Evolutionary conservation across 345 rosid species (phyloP), one percentile per base, ranked within the genome.

Genomic region (Populus deltoides): DNA sequence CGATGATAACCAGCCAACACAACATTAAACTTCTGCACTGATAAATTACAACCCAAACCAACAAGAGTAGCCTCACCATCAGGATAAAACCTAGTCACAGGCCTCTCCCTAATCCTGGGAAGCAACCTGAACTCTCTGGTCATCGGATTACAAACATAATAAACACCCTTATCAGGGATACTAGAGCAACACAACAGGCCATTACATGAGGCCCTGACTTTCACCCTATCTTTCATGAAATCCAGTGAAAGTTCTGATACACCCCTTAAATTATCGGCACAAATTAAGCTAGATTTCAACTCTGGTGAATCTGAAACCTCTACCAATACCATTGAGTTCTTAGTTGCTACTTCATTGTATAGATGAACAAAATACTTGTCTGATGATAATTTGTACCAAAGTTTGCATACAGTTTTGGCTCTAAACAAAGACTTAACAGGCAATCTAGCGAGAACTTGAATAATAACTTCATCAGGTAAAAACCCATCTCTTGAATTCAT

Each of bases 181-280:
- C 95, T 90, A n/a, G 98, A 90, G 83, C 98, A 95, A 76, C 97
- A 92, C 84, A 95, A 79, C 73, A 92, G 84, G 70, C 99, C 99
- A 77, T 93, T 92, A 85, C 96, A 90, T 0, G 95, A 95, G 16
- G 89, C 94, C 81, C 98, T 92, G 47, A 95, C 86, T 70, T 84
- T 89, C 43, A 95, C 93, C 77, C 97, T 87, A 59, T 87, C 97
- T 67, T 84, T 85, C 75, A 95, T 70, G 79, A 95, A 95, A 85
- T 81, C 88, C 67, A 95, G 85, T 9, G 95, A 87, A 66, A 93
- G 84, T 77, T 90, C 93, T 66, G 89, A 85, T 1, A 92, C 97
- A n/a, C 93, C 98, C 81, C 84, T 81, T 69, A 73, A 76, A 35
- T 77, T 83, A 86, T 90, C 96, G 20, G 93, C 97, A 74, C 89